A percentile compares a stretch with the other conserved stretches of the same genome.
Evolutionary conservation across 2,329 filamentous ascomycete genomes (phyloP).

Genomic region (Aureobasidium sp.): DNA sequence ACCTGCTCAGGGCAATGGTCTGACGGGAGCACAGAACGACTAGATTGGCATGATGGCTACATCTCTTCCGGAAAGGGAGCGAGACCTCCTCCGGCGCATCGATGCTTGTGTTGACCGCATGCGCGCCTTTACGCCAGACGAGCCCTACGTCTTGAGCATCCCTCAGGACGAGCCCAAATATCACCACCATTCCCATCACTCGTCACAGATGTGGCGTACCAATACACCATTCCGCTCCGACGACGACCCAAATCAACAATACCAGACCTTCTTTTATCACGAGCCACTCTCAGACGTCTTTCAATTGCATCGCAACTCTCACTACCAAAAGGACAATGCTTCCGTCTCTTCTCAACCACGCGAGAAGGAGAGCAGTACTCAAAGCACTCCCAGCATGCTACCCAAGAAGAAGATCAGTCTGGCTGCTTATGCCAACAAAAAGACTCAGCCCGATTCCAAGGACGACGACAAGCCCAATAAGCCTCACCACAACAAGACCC

Average conservation of each 20-base stretch:
- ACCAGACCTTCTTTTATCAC: constrained; percentile 55
- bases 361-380: constrained; percentile 24
- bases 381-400: constrained; percentile 34
- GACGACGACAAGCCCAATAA: constrained; percentile 43
- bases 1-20: neutral
- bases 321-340: constrained; percentile 33
- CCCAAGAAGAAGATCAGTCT: constrained; percentile 57
- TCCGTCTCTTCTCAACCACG: constrained; percentile 19
- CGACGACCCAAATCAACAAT: constrained; percentile 52
- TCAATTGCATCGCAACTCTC: constrained; percentile 15
- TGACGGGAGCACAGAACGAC: neutral
- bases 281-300: constrained; percentile 37
- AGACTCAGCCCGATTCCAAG: constrained; percentile 45
- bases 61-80: neutral
- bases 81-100: constrained; percentile 20
- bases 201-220: constrained; percentile 35
- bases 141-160: constrained; percentile 43
- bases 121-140: constrained; percentile 32
- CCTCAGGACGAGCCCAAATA: constrained; percentile 38
- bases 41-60: constrained; percentile 3
- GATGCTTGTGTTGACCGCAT: constrained; percentile 38
- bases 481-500: neutral
- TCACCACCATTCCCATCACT: constrained; percentile 35
- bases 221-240: constrained; percentile 47
- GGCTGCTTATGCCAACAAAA: constrained; percentile 54